Base-by-base conservation (phyloP, 306 rosid species). In the Bauhinia variegata region DNA sequence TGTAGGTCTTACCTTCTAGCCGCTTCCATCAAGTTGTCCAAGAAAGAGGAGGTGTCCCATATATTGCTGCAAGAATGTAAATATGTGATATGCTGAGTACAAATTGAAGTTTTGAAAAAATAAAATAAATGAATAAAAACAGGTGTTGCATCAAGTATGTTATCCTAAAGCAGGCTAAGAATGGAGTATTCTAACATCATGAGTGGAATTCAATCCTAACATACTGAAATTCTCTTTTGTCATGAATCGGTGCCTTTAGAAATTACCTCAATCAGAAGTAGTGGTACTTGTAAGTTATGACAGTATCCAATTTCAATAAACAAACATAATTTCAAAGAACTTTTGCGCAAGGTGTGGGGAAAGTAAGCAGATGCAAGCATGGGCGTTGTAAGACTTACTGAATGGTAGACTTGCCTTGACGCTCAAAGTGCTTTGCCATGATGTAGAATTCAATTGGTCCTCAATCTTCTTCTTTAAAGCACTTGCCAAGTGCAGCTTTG, bases 11-110 rank as follows among this genome's bases (percentile, higher is more conserved):
- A 48, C 75, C n/a, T n/a, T 34, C n/a, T 79, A 85, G 60, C 76
- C 85, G 59, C 93, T 87, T 64, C 96, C 97, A 67, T 89, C 98
- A 63, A 93, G 82, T 52, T 89, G 96, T 74, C 98, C 98, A 64
- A 11, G 85, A 54, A 95, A 89, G 17, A 84, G 86, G 67, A 93
- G 87, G 85, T 93, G 98, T 54, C 95, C 96, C 91, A 88, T 87
- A 80, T 92, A 92, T 87, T 82, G 88, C 98, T 93, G 91, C 74
- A 65, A 82, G 39, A 64, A 68, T 28, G 74, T 1, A 51, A 9
- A 55, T 47, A 72, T 50, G 4, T 2, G 28, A n/a, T n/a, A n/a
- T n/a, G n/a, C n/a, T n/a, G n/a, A n/a, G n/a, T n/a, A 50, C 15
- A 61, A 78, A 31, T 4, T 33, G 68, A 68, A 60, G n/a, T n/a